A percentile compares a stretch with the other conserved stretches of the same genome.
phyloP scores from a whole-genome alignment of 148 eudicot species.

The Spergularia marina region DNA sequence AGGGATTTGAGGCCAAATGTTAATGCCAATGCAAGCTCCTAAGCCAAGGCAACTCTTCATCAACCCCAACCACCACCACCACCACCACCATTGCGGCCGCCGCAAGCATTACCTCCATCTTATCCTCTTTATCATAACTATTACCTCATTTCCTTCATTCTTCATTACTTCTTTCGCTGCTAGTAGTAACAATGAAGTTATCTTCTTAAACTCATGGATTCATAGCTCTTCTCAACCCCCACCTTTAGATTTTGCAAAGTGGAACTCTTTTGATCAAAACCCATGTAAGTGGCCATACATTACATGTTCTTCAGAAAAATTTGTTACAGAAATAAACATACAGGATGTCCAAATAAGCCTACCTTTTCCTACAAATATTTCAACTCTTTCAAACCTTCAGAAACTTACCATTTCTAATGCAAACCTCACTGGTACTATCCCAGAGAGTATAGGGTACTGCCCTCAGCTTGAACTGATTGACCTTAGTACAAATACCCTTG shows the following conservation, averaged over 20 bases:
- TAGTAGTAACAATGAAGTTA: constrained; percentile 45
- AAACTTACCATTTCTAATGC: constrained; percentile 49
- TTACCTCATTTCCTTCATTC: constrained; percentile 19
- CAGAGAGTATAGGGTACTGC: constrained; percentile 51
- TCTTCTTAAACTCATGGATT: constrained; percentile 59
- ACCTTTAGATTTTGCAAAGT: constrained; percentile 37
- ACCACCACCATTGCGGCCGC: constrained; percentile 20
- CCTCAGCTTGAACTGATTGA: constrained; percentile 39
- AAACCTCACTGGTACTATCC: constrained; percentile 80
- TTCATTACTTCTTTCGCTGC: constrained; percentile 18
- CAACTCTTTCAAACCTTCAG: constrained; percentile 36
- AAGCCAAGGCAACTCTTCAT: constrained; percentile 40
- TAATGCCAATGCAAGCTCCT: constrained; percentile 37
- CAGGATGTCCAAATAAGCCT: constrained; percentile 40
- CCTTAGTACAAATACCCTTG: constrained; percentile 57
- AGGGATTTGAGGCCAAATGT: constrained; percentile 53
- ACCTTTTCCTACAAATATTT: constrained; percentile 57
- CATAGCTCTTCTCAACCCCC: constrained; percentile 31
- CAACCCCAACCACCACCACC: constrained; percentile 31
- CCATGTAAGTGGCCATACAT: constrained; percentile 84
- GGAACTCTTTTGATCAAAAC: constrained; percentile 50
- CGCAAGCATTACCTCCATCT: background rate
- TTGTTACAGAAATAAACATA: constrained; percentile 49
- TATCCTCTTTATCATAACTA: constrained; percentile 3
- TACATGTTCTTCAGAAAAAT: constrained; percentile 43